Conservation (phyloP, 129 eudicot species). For the Lactuca sativa region DNA sequence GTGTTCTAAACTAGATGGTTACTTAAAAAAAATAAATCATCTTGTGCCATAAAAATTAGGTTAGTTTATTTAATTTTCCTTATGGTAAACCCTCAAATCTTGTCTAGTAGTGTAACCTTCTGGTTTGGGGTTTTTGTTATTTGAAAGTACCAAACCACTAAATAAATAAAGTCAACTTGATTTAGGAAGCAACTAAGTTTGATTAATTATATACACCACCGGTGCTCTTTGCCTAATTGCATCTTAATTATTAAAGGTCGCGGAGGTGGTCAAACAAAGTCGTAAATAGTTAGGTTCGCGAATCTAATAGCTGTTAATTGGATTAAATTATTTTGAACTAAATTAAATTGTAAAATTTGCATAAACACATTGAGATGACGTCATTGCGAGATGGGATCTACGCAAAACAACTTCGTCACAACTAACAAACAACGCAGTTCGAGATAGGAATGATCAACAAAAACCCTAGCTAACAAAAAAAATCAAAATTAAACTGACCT, state of each 20-base stretch:
- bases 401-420: background rate
- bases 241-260: background rate
- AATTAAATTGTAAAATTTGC: background rate
- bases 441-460: too few relatives aligned
- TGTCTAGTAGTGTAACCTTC: background rate
- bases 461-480: too few relatives aligned
- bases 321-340: background rate
- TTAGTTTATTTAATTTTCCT: too few relatives aligned
- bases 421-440: background rate
- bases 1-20: too few relatives aligned
- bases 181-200: background rate
- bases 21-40: too few relatives aligned
- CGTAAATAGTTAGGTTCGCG: background rate
- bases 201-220: background rate
- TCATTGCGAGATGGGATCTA: background rate
- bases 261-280: background rate
- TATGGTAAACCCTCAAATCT: too few relatives aligned
- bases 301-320: background rate
- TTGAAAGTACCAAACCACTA: background rate
- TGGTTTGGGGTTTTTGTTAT: background rate
- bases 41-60: too few relatives aligned
- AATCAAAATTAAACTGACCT: too few relatives aligned
- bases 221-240: background rate
- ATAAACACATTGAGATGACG: background rate
- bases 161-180: background rate